Percentiles rank a stretch among this genome's conserved stretches.
phyloP scores from a whole-genome alignment of 1,284 basidiomycete genomes.

The Vanrija pseudolonga region DNA sequence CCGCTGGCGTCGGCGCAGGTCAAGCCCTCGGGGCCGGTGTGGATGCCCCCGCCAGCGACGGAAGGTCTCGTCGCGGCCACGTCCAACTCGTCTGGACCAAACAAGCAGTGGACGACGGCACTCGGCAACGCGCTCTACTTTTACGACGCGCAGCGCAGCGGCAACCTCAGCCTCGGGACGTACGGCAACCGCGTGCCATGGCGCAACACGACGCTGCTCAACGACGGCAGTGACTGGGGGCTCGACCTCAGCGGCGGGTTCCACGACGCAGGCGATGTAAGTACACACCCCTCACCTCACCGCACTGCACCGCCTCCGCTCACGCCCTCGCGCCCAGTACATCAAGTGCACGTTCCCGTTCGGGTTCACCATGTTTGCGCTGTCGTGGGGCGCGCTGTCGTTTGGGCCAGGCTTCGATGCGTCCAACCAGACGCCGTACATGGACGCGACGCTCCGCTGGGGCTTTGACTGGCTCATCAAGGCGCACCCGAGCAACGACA shows the following conservation, averaged over 20 bases:
- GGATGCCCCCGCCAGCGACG: too few relatives aligned
- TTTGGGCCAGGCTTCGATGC: slow-evolving; percentile 74
- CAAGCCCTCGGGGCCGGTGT: too few relatives aligned
- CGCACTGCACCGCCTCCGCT: not conserved
- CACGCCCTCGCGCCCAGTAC: slow-evolving; percentile 57
- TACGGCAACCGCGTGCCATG: slow-evolving; percentile 69
- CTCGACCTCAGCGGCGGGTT: slow-evolving; percentile 81
- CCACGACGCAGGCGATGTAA: slow-evolving; percentile 68
- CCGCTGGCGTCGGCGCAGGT: too few relatives aligned
- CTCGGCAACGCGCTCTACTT: slow-evolving; percentile 78
- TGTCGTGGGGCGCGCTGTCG: slow-evolving; percentile 82
- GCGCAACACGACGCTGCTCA: slow-evolving; percentile 72
- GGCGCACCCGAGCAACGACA: slow-evolving; percentile 71
- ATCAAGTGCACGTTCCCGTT: slow-evolving; percentile 81
- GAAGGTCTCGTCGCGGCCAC: too few relatives aligned
- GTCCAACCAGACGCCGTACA: slow-evolving; percentile 71
- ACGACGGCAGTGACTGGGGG: slow-evolving; percentile 70
- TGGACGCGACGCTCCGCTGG: slow-evolving; percentile 82
- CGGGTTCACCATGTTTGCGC: slow-evolving; percentile 73
- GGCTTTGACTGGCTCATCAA: slow-evolving; percentile 87
- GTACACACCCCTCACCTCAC: too few relatives aligned
- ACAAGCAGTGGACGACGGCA: slow-evolving; percentile 71
- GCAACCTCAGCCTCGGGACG: slow-evolving; percentile 57
- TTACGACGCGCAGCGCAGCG: slow-evolving; percentile 84
- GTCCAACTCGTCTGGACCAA: slow-evolving; percentile 50